These are phyloP conservation scores for Tulasnella sp. DNA, from an alignment of 768 basidiomycete species.

Conservation along the genomic window DNA sequence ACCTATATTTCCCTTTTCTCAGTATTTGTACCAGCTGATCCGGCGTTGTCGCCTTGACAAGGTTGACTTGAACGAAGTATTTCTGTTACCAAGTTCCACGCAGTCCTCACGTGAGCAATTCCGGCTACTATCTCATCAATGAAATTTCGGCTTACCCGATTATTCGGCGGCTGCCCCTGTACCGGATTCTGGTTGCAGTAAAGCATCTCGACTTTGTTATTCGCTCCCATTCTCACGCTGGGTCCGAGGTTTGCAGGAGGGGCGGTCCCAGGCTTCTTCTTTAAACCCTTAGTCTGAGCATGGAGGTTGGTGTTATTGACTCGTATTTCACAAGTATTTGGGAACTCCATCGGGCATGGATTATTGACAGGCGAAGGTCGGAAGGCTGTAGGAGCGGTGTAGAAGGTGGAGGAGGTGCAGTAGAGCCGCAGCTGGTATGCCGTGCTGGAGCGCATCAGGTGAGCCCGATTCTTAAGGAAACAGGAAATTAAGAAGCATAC, in stretches of 20 bases:
- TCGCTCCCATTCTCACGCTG: slow-evolving; percentile 41
- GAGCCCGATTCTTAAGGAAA: background rate
- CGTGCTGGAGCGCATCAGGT: slow-evolving; percentile 41
- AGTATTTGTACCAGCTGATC: slow-evolving; percentile 65
- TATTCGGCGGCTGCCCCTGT: slow-evolving; percentile 16
- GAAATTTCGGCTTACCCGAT: background rate
- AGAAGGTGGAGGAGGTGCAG: slow-evolving; percentile 80
- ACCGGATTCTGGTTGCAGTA: slow-evolving; percentile 66
- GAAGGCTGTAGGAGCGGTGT: slow-evolving; percentile 50
- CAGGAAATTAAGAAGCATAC: slow-evolving; percentile 28
- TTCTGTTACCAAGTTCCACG: slow-evolving; percentile 49
- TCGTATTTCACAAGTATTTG: slow-evolving; percentile 85
- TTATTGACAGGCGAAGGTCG: slow-evolving; percentile 38
- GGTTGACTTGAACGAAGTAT: slow-evolving; percentile 78
- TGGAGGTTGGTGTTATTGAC: slow-evolving; percentile 65
- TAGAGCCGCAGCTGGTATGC: slow-evolving; percentile 80
- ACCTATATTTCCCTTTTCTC: slow-evolving; percentile 61
- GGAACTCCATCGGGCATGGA: slow-evolving; percentile 73
- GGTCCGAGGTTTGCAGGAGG: slow-evolving; percentile 73
- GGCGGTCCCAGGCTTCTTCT: slow-evolving; percentile 92
- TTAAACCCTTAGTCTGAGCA: slow-evolving; percentile 83
- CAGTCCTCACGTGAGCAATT: background rate
- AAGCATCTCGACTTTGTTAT: slow-evolving; percentile 78
- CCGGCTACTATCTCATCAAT: background rate
- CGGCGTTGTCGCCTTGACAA: slow-evolving; percentile 74